These are phyloP conservation scores for Anisodus tanguticus DNA, from an alignment of 257 asterid species.

Conservation along the genomic window DNA sequence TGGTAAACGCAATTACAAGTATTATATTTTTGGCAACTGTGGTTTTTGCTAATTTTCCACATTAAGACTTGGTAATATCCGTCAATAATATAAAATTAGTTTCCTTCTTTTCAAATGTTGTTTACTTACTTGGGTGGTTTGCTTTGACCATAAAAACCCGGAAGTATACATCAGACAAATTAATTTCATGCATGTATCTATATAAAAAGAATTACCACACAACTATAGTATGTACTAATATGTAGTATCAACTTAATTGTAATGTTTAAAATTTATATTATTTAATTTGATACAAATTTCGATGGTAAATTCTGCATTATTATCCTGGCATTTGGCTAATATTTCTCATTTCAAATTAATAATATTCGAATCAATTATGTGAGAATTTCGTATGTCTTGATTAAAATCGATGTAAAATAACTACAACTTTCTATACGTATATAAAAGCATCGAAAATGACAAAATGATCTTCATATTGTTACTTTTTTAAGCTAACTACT, in stretches of 20 bases:
- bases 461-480: not conserved
- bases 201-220: not conserved
- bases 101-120: slow-evolving; percentile 18
- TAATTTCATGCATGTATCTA: not conserved
- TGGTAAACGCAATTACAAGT: not conserved
- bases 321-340: not conserved
- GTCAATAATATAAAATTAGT: not conserved
- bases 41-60: not conserved
- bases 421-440: not conserved
- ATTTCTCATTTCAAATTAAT: not conserved
- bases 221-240: not conserved
- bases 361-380: not conserved
- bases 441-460: too few relatives aligned
- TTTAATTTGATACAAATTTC: too few relatives aligned
- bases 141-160: not conserved
- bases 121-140: slow-evolving; percentile 7
- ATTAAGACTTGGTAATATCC: not conserved
- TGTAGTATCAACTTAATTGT: not conserved
- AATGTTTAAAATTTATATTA: too few relatives aligned
- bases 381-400: not conserved
- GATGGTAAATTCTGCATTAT: too few relatives aligned
- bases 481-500: not conserved
- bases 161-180: not conserved
- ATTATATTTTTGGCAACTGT: not conserved
- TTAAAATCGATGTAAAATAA: not conserved